Percentiles rank a stretch among this genome's conserved stretches.
phyloP scores from a whole-genome alignment of 495 filamentous ascomycete species.

The Cetradonia linearis region DNA sequence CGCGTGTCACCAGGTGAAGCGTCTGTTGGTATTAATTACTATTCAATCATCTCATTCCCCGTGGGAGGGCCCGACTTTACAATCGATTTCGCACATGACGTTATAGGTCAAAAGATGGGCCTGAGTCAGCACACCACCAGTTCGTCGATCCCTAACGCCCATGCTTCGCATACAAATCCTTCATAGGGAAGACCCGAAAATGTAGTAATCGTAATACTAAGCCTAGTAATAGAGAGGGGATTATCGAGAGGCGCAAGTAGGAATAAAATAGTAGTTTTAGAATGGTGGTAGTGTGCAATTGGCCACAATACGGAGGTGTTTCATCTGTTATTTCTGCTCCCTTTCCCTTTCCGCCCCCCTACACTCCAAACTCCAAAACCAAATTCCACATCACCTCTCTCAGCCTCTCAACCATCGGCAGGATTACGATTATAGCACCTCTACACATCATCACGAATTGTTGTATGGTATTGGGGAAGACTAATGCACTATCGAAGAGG shows the following conservation, averaged over 20 bases:
- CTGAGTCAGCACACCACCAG: constrained; percentile 4
- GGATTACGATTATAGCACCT: not conserved
- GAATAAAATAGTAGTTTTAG: not conserved
- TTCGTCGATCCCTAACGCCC: not conserved
- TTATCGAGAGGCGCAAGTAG: not conserved
- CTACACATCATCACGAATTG: not conserved
- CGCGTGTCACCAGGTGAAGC: not conserved
- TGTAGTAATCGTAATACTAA: not conserved
- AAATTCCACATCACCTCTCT: constrained; percentile 10
- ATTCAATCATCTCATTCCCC: constrained; percentile 8
- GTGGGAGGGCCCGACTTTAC: not conserved
- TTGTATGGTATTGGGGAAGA: not conserved
- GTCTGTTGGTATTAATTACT: not conserved
- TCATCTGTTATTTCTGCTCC: constrained; percentile 5
- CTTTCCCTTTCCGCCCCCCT: constrained; percentile 12
- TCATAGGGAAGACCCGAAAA: not conserved
- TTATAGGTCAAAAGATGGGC: not conserved
- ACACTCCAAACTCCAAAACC: not conserved
- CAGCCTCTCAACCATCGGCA: not conserved
- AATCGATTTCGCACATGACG: not conserved
- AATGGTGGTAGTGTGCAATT: not conserved
- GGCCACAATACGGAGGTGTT: constrained; percentile 13
- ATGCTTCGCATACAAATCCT: not conserved
- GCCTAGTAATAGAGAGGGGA: not conserved
- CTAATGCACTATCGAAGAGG: not conserved